Evolutionary conservation across 495 filamentous ascomycete species (phyloP), one percentile per base, ranked within the genome.

Genomic region (Pyrenula aspistea): DNA sequence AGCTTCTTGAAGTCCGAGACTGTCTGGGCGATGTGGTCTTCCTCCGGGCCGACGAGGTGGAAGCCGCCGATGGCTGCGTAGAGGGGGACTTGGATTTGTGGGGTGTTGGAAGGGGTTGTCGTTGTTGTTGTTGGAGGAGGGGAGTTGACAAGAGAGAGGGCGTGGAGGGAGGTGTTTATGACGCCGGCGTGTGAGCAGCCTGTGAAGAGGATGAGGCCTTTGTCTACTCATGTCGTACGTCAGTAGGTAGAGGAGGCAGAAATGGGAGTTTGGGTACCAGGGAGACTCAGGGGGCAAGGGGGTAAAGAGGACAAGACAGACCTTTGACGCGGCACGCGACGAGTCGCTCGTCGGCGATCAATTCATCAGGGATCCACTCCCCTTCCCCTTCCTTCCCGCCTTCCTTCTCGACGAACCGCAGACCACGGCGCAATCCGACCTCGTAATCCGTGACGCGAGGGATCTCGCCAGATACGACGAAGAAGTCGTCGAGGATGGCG

Each of bases 101-200:
- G 31, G 31, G 31, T 42, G 31, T 42, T 15, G 31, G 31, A 42
- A 42, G 31, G 31, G 31, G 31, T 42, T 42, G 31, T 42, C 15
- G 31, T 42, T n/a, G n/a, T n/a, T n/a, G n/a, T n/a, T n/a, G n/a
- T n/a, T n/a, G n/a, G n/a, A 8, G 31, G 31, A 31, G 61, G 57
- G 12, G 57, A 63, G 11, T 64, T 63, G 1, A 70, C 62, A 2
- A 76, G 64, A 0, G 74, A 66, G 2, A 79, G 42, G 0, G 81
- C 78, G 60, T 83, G 73, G 23, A 70, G 70, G 0, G 75, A 61
- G 31, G 77, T 70, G 62, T 85, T 84, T 52, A 84, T 73, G 4
- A 83, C 79, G 1, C 81, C 81, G 1, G 77, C 77, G 56, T 83
- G 81, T 58, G 76, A 80, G 65, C 81, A 84, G n/a, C 78, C 80